A percentile compares a stretch with the other conserved stretches of the same genome.
phyloP scores from a whole-genome alignment of 2,329 filamentous ascomycete genomes.

The Lecanoromycetidae sp. region DNA sequence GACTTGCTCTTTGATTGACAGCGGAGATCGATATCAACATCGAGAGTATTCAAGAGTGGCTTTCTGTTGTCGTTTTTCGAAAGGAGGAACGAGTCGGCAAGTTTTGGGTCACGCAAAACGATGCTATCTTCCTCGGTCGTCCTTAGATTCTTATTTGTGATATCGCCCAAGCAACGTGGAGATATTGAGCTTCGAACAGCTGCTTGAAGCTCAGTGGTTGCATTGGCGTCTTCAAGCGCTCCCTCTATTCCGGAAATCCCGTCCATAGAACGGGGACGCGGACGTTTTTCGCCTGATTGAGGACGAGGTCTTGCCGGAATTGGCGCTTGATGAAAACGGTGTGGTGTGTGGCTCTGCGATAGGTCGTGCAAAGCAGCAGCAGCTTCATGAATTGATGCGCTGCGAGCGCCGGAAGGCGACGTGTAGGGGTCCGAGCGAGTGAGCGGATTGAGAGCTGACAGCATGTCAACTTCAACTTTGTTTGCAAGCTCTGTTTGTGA shows the following conservation, averaged over 20 bases:
- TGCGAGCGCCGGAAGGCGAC: too few relatives aligned
- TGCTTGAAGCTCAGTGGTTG: too few relatives aligned
- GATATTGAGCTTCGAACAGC: constrained; percentile 15
- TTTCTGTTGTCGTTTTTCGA: constrained; percentile 7
- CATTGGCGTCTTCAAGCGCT: too few relatives aligned
- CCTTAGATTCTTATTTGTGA: constrained; percentile 10
- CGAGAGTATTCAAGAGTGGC: neutral
- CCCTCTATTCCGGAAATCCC: too few relatives aligned
- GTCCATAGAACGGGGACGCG: constrained; percentile 16
- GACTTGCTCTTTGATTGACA: constrained; percentile 3
- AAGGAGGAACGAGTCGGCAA: constrained; percentile 17
- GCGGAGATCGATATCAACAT: neutral
- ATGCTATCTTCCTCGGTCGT: constrained; percentile 15
- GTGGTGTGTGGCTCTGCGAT: constrained; percentile 11
- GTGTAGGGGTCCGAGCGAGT: too few relatives aligned
- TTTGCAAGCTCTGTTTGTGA: too few relatives aligned
- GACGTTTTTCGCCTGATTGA: constrained; percentile 12
- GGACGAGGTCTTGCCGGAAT: constrained; percentile 1
- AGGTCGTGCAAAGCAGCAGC: constrained; percentile 15
- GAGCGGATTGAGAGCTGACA: too few relatives aligned
- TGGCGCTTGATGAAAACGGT: neutral
- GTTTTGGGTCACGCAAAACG: constrained; percentile 11
- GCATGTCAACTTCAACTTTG: too few relatives aligned
- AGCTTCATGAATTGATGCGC: constrained; percentile 9
- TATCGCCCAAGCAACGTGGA: constrained; percentile 11